Evolutionary conservation across 2,329 filamentous ascomycete species (phyloP).

Genomic region (Arthrobotrys iridis): DNA sequence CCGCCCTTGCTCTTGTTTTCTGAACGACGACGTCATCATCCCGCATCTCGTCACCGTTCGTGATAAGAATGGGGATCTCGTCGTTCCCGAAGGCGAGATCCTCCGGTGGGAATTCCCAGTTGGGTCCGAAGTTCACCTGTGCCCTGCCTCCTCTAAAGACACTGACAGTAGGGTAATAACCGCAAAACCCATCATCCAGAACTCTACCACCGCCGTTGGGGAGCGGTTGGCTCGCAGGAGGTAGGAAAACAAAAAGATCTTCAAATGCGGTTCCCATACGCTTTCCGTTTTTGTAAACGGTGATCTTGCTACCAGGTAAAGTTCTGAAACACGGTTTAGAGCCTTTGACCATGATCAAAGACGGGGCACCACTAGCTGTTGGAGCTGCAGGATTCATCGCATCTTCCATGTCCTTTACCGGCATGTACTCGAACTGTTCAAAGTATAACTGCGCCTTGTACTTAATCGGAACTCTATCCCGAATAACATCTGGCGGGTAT

Average conservation of each 20-base stretch:
- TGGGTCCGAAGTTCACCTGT: slow-evolving; percentile 91
- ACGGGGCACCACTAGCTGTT: slow-evolving; percentile 53
- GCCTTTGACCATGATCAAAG: slow-evolving; percentile 13
- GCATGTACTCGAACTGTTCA: slow-evolving; percentile 88
- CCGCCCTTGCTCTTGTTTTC: slow-evolving; percentile 63
- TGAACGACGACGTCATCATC: slow-evolving; percentile 58
- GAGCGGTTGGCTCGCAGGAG: slow-evolving; percentile 81
- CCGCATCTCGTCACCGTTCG: slow-evolving; percentile 56
- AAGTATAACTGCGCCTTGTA: slow-evolving; percentile 95
- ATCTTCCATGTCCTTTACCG: slow-evolving; percentile 88
- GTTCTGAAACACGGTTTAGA: slow-evolving; percentile 54
- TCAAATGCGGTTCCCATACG: slow-evolving; percentile 88
- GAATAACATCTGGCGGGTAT: slow-evolving; percentile 82
- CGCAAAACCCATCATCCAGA: slow-evolving; percentile 91
- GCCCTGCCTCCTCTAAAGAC: slow-evolving; percentile 90
- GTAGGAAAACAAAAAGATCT: slow-evolving; percentile 87
- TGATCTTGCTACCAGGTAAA: slow-evolving; percentile 80
- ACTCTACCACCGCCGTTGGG: slow-evolving; percentile 79
- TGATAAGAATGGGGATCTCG: slow-evolving; percentile 60
- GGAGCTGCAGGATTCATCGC: slow-evolving; percentile 74
- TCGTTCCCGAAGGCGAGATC: slow-evolving; percentile 63
- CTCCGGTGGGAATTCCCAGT: slow-evolving; percentile 88
- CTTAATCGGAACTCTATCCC: slow-evolving; percentile 92
- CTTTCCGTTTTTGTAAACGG: slow-evolving; percentile 90
- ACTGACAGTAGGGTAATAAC: slow-evolving; percentile 93